Percentiles rank a stretch among this genome's conserved stretches.
Conservation (phyloP, 306 rosid genomes). For the Glycyrrhiza uralensis region DNA sequence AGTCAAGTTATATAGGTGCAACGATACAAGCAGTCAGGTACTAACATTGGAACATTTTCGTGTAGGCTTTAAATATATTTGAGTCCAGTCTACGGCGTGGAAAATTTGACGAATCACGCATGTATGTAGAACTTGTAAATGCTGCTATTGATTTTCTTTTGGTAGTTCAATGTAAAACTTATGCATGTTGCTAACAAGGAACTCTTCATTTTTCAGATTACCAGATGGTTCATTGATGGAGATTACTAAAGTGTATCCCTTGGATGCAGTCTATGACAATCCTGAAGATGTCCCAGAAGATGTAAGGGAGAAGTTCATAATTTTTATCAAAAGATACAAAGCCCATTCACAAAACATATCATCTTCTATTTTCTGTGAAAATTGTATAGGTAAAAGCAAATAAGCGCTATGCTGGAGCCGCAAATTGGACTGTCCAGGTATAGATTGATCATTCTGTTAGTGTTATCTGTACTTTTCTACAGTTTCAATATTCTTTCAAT, state of each 20-base stretch:
- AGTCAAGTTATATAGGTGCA: background rate
- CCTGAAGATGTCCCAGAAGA: conserved; percentile 95
- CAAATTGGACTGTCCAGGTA: conserved; percentile 91
- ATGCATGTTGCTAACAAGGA: conserved; percentile 21
- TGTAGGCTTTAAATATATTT: conserved; percentile 90
- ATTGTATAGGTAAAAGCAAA: conserved; percentile 66
- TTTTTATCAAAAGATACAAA: background rate
- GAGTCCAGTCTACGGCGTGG: conserved; percentile 93
- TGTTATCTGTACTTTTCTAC: background rate
- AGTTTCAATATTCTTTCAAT: background rate
- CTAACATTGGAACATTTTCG: conserved; percentile 20
- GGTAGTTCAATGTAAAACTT: background rate
- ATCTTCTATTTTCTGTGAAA: background rate
- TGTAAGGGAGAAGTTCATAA: conserved; percentile 43
- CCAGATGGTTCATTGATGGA: conserved; percentile 90
- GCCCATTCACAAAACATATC: background rate
- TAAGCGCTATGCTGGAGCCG: conserved; percentile 94
- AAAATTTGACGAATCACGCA: conserved; percentile 85
- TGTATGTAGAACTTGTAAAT: conserved; percentile 54
- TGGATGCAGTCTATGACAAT: conserved; percentile 89
- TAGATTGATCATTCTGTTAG: background rate
- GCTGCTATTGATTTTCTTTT: background rate
- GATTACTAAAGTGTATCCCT: conserved; percentile 84
- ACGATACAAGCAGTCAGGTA: conserved; percentile 15
- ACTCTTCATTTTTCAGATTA: conserved; percentile 52